Conservation (phyloP, 371 early-diverging fungal species). For the Rhizomucor pusillus region DNA sequence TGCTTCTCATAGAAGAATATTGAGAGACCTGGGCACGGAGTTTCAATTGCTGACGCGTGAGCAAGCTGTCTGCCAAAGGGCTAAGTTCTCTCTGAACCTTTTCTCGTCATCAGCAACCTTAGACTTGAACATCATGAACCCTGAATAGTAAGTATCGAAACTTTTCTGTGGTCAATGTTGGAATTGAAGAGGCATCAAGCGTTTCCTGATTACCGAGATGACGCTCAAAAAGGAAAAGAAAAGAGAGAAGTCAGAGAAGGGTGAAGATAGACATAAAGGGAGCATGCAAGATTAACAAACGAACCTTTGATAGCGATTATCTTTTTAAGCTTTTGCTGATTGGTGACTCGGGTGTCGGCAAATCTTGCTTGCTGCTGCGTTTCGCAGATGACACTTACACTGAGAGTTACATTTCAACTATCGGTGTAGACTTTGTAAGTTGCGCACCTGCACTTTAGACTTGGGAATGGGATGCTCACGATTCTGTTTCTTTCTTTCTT, state of each 20-base stretch:
- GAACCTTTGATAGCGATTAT: constrained; percentile 75
- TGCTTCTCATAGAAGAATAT: no score
- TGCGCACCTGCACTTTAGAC: background rate
- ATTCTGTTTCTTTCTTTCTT: constrained; percentile 1
- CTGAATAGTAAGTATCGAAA: constrained; percentile 33
- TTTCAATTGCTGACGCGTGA: no score
- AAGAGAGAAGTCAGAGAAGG: no score
- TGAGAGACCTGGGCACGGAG: no score
- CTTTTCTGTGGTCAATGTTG: background rate
- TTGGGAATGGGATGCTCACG: background rate
- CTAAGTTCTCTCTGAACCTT: no score
- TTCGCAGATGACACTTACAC: constrained; percentile 99
- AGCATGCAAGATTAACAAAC: background rate
- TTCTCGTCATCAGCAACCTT: no score
- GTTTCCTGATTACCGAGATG: no score
- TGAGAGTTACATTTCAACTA: constrained; percentile 97
- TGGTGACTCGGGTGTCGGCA: constrained; percentile 99
- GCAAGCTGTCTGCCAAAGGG: no score
- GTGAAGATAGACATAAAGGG: background rate
- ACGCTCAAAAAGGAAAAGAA: no score
- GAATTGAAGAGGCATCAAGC: constrained; percentile 2
- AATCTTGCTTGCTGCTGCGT: constrained; percentile 96
- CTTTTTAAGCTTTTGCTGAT: constrained; percentile 98
- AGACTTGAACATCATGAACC: constrained; percentile 20
- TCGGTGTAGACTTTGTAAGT: constrained; percentile 96